Conservation (phyloP, 2,329 filamentous ascomycete species). For the Botrytis fragariae region DNA sequence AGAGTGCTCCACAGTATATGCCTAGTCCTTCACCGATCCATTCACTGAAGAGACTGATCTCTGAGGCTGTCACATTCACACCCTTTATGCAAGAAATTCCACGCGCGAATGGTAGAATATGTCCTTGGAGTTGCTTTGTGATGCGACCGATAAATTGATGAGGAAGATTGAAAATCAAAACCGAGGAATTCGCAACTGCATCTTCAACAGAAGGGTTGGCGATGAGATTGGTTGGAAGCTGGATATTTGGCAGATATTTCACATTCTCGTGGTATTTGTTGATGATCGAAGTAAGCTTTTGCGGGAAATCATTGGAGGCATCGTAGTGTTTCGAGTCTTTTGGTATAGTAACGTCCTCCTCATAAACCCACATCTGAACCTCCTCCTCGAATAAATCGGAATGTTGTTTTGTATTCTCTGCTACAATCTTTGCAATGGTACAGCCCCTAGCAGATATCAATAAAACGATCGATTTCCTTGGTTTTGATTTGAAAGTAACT, state of each 20-base stretch:
- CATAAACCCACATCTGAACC: conserved; percentile 99
- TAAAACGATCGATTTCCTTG: not conserved
- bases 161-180: conserved; percentile 93
- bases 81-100: conserved; percentile 98
- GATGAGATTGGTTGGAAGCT: conserved; percentile 76
- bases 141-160: conserved; percentile 93
- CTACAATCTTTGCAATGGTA: conserved; percentile 94
- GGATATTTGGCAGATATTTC: conserved; percentile 92
- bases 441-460: conserved; percentile 66
- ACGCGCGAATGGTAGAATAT: conserved; percentile 87
- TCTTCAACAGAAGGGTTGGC: conserved; percentile 80
- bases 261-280: conserved; percentile 93
- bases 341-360: conserved; percentile 79
- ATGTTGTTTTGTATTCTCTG: conserved; percentile 81
- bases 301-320: conserved; percentile 56
- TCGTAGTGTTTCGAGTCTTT: conserved; percentile 73
- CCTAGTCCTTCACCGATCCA: conserved; percentile 86
- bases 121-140: conserved; percentile 78
- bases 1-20: conserved; percentile 95
- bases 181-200: conserved; percentile 77
- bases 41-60: conserved; percentile 88
- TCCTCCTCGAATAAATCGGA: conserved; percentile 79
- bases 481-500: conserved; percentile 26
- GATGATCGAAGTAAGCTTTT: conserved; percentile 89
- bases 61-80: conserved; percentile 84